These are phyloP conservation scores for Ajuga chamaepitys DNA, from an alignment of 257 asterid genomes.

Conservation along the genomic window DNA sequence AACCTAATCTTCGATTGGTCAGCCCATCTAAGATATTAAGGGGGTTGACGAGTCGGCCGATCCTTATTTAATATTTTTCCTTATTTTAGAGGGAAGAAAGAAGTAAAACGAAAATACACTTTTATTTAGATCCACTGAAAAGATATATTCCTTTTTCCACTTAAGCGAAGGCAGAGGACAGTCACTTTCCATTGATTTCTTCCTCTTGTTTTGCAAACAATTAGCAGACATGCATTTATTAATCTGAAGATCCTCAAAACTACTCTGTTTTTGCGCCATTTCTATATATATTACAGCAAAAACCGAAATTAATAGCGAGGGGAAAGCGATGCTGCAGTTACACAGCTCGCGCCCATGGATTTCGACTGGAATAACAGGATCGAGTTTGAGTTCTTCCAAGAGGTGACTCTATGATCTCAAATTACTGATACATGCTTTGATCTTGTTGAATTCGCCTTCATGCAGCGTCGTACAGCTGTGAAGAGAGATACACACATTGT, in stretches of 20 bases:
- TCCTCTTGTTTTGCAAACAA: not conserved
- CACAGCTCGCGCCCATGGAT: constrained; percentile 44
- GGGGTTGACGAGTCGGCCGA: too few species aligned
- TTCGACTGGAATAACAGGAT: constrained; percentile 29
- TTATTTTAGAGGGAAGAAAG: too few species aligned
- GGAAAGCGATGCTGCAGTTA: constrained; percentile 56
- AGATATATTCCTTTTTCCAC: not conserved
- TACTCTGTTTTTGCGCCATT: constrained; percentile 12
- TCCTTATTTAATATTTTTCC: too few species aligned
- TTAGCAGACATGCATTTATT: constrained; percentile 16
- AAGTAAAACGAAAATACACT: not conserved
- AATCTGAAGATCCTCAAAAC: constrained; percentile 21
- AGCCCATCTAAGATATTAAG: too few species aligned
- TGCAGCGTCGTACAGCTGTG: not conserved
- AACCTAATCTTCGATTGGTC: too few species aligned
- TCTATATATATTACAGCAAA: not conserved
- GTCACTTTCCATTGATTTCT: constrained; percentile 9
- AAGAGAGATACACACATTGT: constrained; percentile 17
- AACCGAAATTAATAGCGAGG: not conserved
- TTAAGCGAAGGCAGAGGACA: not conserved
- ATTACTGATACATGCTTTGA: constrained; percentile 12
- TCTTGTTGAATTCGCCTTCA: not conserved
- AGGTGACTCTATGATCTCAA: constrained; percentile 34
- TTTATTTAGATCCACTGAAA: not conserved
- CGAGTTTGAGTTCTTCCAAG: constrained; percentile 25